Conservation (phyloP, 306 rosid genomes). For the Vachellia pachyceras region DNA sequence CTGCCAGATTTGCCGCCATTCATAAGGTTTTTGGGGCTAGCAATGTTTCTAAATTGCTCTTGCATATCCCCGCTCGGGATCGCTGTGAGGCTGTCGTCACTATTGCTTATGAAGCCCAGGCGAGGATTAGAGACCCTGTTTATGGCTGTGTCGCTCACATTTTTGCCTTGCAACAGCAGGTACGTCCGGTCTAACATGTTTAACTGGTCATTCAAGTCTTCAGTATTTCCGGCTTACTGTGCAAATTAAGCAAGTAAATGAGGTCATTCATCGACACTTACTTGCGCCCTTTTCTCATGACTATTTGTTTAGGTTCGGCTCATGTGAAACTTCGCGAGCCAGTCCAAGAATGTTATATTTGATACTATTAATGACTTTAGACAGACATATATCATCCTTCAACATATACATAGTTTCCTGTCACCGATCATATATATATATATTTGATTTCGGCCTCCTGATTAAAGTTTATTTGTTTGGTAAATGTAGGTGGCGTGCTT, state of each 20-base stretch:
- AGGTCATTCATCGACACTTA: no score
- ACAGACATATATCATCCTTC: neutral
- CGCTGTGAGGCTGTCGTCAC: conserved; percentile 96
- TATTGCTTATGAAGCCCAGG: conserved; percentile 95
- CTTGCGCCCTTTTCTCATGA: no score
- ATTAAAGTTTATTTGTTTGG: neutral
- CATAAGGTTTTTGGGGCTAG: conserved; percentile 98
- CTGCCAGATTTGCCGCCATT: conserved; percentile 92
- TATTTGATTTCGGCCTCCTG: no score
- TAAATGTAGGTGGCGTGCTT: conserved; percentile 77
- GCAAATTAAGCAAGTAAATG: no score
- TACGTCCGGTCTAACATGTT: neutral
- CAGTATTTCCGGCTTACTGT: no score
- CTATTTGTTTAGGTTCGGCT: no score
- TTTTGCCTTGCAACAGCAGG: conserved; percentile 97
- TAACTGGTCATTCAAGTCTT: no score
- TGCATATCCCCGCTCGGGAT: conserved; percentile 81
- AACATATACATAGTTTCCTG: neutral
- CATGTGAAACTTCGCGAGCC: neutral
- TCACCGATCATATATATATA: neutral
- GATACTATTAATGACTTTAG: neutral
- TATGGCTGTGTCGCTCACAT: conserved; percentile 98
- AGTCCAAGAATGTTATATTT: neutral
- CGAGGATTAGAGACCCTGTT: conserved; percentile 90
- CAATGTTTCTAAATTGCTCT: conserved; percentile 81